phyloP scores from a whole-genome alignment of 306 rosid species.

The Abrus precatorius region DNA sequence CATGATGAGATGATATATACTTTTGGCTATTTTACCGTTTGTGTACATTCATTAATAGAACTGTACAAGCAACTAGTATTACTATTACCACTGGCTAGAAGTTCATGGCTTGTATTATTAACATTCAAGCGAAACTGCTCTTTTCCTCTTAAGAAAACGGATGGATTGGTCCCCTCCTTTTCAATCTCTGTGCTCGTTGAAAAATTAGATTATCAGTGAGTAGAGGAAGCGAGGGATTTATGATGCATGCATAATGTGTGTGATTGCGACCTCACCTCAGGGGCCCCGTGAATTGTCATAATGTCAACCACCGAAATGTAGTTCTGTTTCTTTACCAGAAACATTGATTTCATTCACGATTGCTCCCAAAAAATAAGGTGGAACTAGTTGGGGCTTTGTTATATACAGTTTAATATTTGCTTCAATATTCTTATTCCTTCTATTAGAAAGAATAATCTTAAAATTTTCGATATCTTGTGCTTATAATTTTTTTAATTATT shows the following conservation, averaged over 20 bases:
- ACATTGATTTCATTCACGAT: constrained; percentile 40
- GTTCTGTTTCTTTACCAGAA: neutral
- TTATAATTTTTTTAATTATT: no score
- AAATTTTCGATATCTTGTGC: no score
- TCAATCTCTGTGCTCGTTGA: constrained; percentile 31
- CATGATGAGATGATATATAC: constrained; percentile 31
- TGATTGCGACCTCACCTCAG: constrained; percentile 23
- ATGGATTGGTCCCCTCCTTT: neutral
- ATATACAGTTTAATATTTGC: no score
- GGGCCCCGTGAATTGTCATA: constrained; percentile 47
- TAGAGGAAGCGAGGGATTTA: neutral
- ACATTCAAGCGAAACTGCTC: constrained; percentile 1
- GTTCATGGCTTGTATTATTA: neutral
- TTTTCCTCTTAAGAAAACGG: neutral
- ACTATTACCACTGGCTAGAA: constrained; percentile 8
- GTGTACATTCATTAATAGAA: constrained; percentile 40
- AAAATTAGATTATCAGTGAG: neutral
- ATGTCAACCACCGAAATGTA: constrained; percentile 32
- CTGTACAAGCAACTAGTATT: constrained; percentile 38
- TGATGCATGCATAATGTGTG: constrained; percentile 1
- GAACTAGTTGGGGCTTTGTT: no score
- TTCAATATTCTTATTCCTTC: neutral
- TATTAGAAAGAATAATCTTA: neutral
- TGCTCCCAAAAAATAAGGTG: neutral
- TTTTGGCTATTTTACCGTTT: constrained; percentile 27